A percentile compares a stretch with the other conserved stretches of the same genome.
phyloP scores from a whole-genome alignment of 2,329 filamentous ascomycete species.

The Ophiostoma populinum region DNA sequence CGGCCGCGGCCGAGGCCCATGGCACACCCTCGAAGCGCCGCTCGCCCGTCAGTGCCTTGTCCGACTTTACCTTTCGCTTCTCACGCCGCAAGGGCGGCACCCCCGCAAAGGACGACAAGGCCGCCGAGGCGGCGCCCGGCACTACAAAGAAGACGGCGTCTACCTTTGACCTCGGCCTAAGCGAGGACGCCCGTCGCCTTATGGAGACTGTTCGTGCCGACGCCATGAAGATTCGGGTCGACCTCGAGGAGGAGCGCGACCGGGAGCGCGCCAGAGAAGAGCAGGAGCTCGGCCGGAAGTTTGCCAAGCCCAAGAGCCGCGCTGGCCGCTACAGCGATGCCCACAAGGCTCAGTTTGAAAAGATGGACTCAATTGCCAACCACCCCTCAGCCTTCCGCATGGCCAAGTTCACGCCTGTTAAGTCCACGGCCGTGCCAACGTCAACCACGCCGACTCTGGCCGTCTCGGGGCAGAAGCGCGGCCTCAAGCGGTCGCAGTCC shows the following conservation, averaged over 20 bases:
- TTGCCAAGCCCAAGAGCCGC: slow-evolving; percentile 66
- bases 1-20: slow-evolving; percentile 9
- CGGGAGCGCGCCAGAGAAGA: slow-evolving; percentile 30
- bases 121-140: neutral
- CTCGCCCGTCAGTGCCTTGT: slow-evolving; percentile 27
- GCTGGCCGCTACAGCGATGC: slow-evolving; percentile 64
- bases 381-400: slow-evolving; percentile 66
- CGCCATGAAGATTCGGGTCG: slow-evolving; percentile 50
- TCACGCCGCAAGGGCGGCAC: slow-evolving; percentile 19
- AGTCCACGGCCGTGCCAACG: slow-evolving; percentile 11
- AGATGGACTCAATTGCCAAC: slow-evolving; percentile 90
- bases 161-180: slow-evolving; percentile 29
- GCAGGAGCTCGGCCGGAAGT: slow-evolving; percentile 39
- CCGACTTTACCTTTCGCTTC: slow-evolving; percentile 50
- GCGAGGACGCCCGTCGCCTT: slow-evolving; percentile 41
- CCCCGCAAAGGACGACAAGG: slow-evolving; percentile 15
- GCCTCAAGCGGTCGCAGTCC: slow-evolving; percentile 35
- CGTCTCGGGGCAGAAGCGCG: slow-evolving; percentile 9
- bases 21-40: slow-evolving; percentile 9
- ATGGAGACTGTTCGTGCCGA: slow-evolving; percentile 56
- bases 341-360: slow-evolving; percentile 81
- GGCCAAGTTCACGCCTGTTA: slow-evolving; percentile 34
- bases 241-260: slow-evolving; percentile 45
- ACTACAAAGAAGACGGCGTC: neutral
- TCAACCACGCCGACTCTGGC: slow-evolving; percentile 5